phyloP scores from a whole-genome alignment of 306 rosid genomes.

The Erythrophleum fordii region DNA sequence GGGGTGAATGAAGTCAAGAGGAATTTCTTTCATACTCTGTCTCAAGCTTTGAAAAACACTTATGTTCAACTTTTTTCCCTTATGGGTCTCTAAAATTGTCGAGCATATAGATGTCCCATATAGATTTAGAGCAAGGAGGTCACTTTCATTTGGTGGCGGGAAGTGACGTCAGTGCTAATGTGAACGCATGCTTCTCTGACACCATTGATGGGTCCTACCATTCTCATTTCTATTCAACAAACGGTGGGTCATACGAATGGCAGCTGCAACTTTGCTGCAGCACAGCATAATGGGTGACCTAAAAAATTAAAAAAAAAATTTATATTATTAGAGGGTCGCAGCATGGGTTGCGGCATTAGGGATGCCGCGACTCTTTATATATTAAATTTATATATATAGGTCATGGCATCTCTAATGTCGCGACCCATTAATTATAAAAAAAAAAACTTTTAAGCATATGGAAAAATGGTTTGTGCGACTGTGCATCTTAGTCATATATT shows the following conservation, averaged over 20 bases:
- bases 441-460: too few relatives aligned
- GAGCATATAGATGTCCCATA: constrained; percentile 46
- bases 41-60: constrained; percentile 1
- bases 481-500: too few relatives aligned
- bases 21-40: constrained; percentile 32
- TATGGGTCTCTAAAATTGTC: constrained; percentile 48
- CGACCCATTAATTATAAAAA: too few relatives aligned
- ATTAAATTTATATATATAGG: too few relatives aligned
- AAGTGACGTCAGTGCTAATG: constrained; percentile 59
- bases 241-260: constrained; percentile 84
- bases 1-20: background rate
- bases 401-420: too few relatives aligned
- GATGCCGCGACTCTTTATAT: too few relatives aligned
- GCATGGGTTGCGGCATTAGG: too few relatives aligned
- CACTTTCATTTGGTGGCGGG: constrained; percentile 52
- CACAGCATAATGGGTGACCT: too few relatives aligned
- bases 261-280: too few relatives aligned
- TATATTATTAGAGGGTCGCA: too few relatives aligned
- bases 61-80: background rate
- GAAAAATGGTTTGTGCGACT: too few relatives aligned
- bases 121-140: constrained; percentile 73
- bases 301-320: too few relatives aligned
- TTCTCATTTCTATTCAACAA: constrained; percentile 82
- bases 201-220: constrained; percentile 81
- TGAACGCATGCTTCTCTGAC: constrained; percentile 70